A percentile compares a stretch with the other conserved stretches of the same genome.
phyloP scores from a whole-genome alignment of 139 green algal genomes.

The Nannochloris sp. region DNA sequence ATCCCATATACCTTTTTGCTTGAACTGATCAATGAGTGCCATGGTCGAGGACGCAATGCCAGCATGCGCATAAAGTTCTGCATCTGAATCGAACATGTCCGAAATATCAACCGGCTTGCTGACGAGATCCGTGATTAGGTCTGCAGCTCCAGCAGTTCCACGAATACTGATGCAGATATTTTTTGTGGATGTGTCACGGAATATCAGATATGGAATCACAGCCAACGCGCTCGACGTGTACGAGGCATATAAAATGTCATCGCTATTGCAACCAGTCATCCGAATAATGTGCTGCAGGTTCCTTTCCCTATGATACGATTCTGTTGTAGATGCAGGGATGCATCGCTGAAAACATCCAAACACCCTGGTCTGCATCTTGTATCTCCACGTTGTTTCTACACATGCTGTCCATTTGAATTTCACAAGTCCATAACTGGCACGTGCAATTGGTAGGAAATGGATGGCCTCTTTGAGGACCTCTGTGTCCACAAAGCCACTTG shows the following conservation, averaged over 20 bases:
- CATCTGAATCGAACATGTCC: conserved; percentile 19
- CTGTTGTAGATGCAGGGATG: background rate
- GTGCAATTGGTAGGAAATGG: conserved; percentile 31
- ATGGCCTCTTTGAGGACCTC: conserved; percentile 18
- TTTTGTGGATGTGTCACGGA: conserved; percentile 26
- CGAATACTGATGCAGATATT: conserved; percentile 44
- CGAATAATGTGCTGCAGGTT: conserved; percentile 31
- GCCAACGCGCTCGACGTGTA: conserved; percentile 16
- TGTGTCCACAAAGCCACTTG: background rate
- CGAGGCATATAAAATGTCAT: conserved; percentile 33
- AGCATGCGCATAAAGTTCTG: conserved; percentile 24
- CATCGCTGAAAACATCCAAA: no score
- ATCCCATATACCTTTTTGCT: conserved; percentile 10
- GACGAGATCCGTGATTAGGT: conserved; percentile 49
- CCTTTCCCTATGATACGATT: no score
- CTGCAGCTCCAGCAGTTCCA: conserved; percentile 40
- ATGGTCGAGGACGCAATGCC: conserved; percentile 48
- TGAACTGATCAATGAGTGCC: conserved; percentile 23
- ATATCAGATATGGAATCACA: conserved; percentile 54
- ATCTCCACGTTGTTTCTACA: conserved; percentile 21
- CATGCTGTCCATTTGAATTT: conserved; percentile 35
- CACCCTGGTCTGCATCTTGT: no score
- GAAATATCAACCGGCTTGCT: conserved; percentile 40
- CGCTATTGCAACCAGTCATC: conserved; percentile 22
- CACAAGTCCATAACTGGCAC: conserved; percentile 42